Evolutionary conservation across 1,139 yeast genomes (phyloP), one percentile per base, ranked within the genome.

Genomic region (Saccharomyces hybrid): DNA sequence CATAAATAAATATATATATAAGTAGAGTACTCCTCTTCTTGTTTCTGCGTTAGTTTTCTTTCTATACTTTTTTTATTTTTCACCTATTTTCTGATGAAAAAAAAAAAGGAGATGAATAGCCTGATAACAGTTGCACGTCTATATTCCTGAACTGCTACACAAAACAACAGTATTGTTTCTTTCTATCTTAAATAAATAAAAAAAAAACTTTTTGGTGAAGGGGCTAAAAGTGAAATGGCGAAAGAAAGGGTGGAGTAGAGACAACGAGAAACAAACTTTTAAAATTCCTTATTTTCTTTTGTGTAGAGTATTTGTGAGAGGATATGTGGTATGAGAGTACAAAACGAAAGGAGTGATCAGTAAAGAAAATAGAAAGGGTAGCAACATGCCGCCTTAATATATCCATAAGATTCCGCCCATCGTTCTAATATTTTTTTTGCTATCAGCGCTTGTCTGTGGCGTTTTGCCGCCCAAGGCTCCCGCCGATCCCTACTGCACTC

Each of bases 311-410:
- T 9, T 16, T 9, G 16, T 19, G 44, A 3, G 12, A 38, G 19
- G 14, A 16, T 14, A 4, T 16, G 11, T 38, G 44, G 19, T 19
- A 19, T 38, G 24, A 16, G 19, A 16, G 24, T 38, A 9, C 16
- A 9, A 38, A 38, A 38, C 44, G 19, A 24, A 38, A 19, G 24
- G 19, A 38, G 24, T 38, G 24, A 5, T 38, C 26, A 9, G 42
- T 16, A 24, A 47, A 42, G 34, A 49, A 52, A 34, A 34, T 55
- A 29, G 52, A 49, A 32, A 48, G 52, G 11, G 24, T 26, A 11
- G 44, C 19, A 19, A 38, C 24, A 16, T 38, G 44, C 44, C 12
- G 19, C 26, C 44, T 38, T 38, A 38, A 38, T 38, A 38, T 38
- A 38, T 19, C 26, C 19, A 38, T 38, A 16, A 16, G 44, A 38